A percentile compares a stretch with the other conserved stretches of the same genome.
Evolutionary conservation across 2,329 filamentous ascomycete species (phyloP).

Genomic region (Canariomyces notabilis): DNA sequence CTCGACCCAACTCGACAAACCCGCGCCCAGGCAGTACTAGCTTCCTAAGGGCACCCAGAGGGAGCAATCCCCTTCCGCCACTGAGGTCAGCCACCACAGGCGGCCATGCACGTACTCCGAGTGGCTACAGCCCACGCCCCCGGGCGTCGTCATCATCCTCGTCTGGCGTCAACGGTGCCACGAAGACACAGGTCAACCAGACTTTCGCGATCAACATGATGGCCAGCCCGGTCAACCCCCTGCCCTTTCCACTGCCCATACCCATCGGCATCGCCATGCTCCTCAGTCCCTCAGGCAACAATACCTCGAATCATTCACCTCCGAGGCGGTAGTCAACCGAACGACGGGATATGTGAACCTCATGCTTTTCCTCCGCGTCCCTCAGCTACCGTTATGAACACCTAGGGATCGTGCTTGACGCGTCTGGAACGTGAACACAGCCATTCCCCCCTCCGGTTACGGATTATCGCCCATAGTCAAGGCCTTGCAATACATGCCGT

Average conservation of each 20-base stretch:
- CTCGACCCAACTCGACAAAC: conserved; percentile 19
- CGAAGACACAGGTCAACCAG: conserved; percentile 25
- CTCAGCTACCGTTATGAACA: no score
- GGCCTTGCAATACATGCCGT: no score
- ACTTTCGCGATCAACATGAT: conserved; percentile 25
- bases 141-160: conserved; percentile 1
- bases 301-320: not conserved
- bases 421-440: no score
- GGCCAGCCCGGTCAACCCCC: conserved; percentile 19
- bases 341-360: no score
- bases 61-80: conserved; percentile 1
- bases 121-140: not conserved
- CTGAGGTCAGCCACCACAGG: not conserved
- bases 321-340: not conserved
- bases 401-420: no score
- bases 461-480: no score
- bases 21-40: conserved; percentile 17
- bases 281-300: conserved; percentile 7
- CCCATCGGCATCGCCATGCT: conserved; percentile 23
- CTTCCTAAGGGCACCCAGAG: conserved; percentile 17
- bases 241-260: conserved; percentile 24
- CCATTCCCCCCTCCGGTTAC: no score
- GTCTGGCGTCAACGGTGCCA: conserved; percentile 9
- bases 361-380: no score
- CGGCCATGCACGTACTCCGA: not conserved